Evolutionary conservation across 2,329 filamentous ascomycete genomes (phyloP), one percentile per base, ranked within the genome.

Genomic region (Mollisiaceae sp.): DNA sequence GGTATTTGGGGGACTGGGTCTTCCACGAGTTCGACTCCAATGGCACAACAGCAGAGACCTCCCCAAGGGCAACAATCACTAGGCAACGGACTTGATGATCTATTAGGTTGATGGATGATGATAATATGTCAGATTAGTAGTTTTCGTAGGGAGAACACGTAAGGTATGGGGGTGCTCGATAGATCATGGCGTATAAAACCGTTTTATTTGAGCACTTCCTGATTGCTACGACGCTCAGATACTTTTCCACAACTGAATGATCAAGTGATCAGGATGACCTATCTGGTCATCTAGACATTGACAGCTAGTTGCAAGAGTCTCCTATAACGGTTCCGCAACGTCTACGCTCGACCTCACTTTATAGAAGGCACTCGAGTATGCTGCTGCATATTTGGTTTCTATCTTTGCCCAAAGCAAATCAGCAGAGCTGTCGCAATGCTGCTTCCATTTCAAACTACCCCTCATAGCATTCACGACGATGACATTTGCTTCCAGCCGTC

Each of bases 1-100:
- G 93, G 94, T 8, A 92, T 99, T 69, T 99, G 96, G 93, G 95
- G 94, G 20, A 86, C 91, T 0, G 84, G 90, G 18, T 83, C 88
- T 20, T 63, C 71, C 43, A 61, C 71, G 15, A 71, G 57, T 27
- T 67, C 73, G 20, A 65, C 66, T 12, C 64, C 68, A 43, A 41
- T 41, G 55, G 32, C 32, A 38, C 22, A 54, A 14, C 70, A 69
- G 52, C 69, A 71, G 45, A 69, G 70, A 41, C 67, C 70, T 4
- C 63, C 66, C 14, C 65, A 67, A 52, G 65, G 66, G 20, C 69
- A 78, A 35, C 80, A 73, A 60, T 74, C 75, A 63, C 72, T 75
- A 18, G 75, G 78, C 50, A 73, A 73, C 43, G 78, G 77, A 39
- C 69, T 80, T 56, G 78, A 79, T 75, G 82, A 83, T 75, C 69